These are phyloP conservation scores for Torulaspora microellipsoides DNA, from an alignment of 805 yeast species.

Conservation along the genomic window DNA sequence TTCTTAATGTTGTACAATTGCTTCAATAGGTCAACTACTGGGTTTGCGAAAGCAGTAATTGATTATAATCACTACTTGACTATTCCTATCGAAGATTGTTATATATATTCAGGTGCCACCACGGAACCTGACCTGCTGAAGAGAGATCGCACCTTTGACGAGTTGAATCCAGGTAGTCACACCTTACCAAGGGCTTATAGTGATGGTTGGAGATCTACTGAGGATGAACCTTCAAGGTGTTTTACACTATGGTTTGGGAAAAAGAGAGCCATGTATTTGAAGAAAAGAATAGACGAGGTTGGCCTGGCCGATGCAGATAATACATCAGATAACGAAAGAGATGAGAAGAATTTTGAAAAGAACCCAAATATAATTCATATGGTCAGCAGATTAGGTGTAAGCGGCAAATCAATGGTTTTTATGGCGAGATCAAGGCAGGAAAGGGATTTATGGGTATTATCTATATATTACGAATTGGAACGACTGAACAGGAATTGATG, in stretches of 20 bases:
- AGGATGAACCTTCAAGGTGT: constrained; percentile 68
- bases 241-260: constrained; percentile 83
- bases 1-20: constrained; percentile 54
- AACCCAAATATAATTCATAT: constrained; percentile 22
- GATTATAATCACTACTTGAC: constrained; percentile 52
- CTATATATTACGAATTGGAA: constrained; percentile 36
- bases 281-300: background rate
- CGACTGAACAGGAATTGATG: constrained; percentile 17
- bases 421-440: constrained; percentile 79
- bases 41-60: constrained; percentile 44
- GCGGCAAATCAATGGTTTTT: constrained; percentile 67
- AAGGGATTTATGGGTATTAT: constrained; percentile 73
- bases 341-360: constrained; percentile 4
- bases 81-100: constrained; percentile 62
- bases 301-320: background rate
- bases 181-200: constrained; percentile 66
- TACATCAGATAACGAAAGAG: background rate
- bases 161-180: constrained; percentile 48
- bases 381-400: constrained; percentile 54
- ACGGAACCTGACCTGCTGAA: constrained; percentile 53
- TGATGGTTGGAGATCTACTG: constrained; percentile 83
- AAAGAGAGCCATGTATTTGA: constrained; percentile 37
- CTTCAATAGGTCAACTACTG: constrained; percentile 43
- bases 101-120: constrained; percentile 66
- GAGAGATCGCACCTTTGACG: constrained; percentile 43